Conservation (phyloP, 768 basidiomycete species). For the Boletales sp. region DNA sequence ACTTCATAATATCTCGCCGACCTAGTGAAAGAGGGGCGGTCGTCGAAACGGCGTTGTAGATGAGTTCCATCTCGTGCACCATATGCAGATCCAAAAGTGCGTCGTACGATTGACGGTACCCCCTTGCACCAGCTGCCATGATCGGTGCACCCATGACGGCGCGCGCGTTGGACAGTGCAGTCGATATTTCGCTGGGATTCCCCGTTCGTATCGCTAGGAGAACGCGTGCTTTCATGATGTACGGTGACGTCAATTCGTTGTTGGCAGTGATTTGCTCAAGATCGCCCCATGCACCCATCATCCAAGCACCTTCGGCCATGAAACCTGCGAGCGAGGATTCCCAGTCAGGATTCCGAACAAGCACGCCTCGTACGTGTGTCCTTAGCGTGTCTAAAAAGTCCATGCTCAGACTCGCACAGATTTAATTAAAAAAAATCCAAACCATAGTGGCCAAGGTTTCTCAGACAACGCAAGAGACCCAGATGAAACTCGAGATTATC, state of each 20-base stretch:
- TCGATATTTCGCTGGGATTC: slow-evolving; percentile 41
- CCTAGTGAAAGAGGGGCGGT: slow-evolving; percentile 39
- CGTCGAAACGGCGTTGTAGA: slow-evolving; percentile 42
- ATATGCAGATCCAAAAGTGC: slow-evolving; percentile 82
- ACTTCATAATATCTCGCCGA: slow-evolving; percentile 39
- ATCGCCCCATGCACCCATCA: slow-evolving; percentile 90
- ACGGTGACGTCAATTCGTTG: slow-evolving; percentile 49
- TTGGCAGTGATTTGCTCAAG: slow-evolving; percentile 59
- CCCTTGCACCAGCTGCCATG: slow-evolving; percentile 71
- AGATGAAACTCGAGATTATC: slow-evolving; percentile 87
- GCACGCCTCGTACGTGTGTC: slow-evolving; percentile 90
- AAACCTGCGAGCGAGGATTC: slow-evolving; percentile 71
- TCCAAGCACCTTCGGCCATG: slow-evolving; percentile 93
- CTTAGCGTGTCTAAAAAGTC: slow-evolving; percentile 75
- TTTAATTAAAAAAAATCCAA: slow-evolving; percentile 24
- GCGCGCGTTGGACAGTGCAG: slow-evolving; percentile 62
- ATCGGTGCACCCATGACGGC: slow-evolving; percentile 75
- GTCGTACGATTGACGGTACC: slow-evolving; percentile 86
- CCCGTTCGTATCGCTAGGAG: slow-evolving; percentile 73
- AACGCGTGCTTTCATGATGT: slow-evolving; percentile 73
- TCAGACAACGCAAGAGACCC: slow-evolving; percentile 84
- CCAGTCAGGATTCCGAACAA: slow-evolving; percentile 86
- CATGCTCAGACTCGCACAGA: background rate
- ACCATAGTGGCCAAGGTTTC: slow-evolving; percentile 98
- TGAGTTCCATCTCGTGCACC: slow-evolving; percentile 79